phyloP scores from a whole-genome alignment of 768 basidiomycete species.

The Termitomyces sp. region DNA sequence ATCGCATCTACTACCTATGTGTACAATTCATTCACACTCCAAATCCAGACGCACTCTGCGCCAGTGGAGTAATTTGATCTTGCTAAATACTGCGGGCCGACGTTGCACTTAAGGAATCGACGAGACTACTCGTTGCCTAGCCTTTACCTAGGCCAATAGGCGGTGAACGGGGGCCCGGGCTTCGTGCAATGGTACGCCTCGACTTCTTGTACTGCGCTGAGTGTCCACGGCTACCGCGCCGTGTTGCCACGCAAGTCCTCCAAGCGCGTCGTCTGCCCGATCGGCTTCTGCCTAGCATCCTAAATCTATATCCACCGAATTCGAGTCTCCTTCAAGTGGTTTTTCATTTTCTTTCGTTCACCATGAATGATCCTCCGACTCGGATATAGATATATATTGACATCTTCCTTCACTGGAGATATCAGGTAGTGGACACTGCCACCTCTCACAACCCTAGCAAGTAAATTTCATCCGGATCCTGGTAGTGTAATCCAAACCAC shows the following conservation, averaged over 20 bases:
- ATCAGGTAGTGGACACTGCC: neutral
- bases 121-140: neutral
- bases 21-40: neutral
- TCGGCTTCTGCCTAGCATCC: neutral
- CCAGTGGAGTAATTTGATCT: neutral
- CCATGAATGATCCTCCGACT: neutral
- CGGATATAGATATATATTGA: neutral
- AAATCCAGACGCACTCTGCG: neutral
- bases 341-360: neutral
- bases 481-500: neutral
- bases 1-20: neutral
- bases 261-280: neutral
- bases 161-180: neutral
- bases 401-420: neutral
- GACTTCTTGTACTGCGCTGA: neutral
- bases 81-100: neutral
- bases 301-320: neutral
- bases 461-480: neutral
- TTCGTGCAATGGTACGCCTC: neutral
- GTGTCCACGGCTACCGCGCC: neutral
- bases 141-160: neutral
- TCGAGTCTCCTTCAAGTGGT: neutral
- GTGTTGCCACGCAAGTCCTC: neutral
- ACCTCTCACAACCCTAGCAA: neutral
- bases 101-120: neutral